phyloP scores from a whole-genome alignment of 495 filamentous ascomycete genomes.

The Cercophora newfieldiana region DNA sequence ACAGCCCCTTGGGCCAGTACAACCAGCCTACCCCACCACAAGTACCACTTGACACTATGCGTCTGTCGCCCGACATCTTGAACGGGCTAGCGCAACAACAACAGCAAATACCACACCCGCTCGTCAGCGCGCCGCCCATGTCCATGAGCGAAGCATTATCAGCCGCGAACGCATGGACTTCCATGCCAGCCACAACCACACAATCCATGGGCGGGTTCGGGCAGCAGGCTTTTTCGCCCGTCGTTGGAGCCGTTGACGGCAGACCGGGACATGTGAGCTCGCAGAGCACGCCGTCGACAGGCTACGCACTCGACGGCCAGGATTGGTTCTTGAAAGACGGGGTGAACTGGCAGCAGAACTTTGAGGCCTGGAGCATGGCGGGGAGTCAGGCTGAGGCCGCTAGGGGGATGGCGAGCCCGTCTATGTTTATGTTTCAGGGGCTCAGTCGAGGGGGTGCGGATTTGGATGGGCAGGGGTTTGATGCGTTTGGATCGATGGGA shows the following conservation, averaged over 20 bases:
- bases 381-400: constrained; percentile 8
- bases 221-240: constrained; percentile 18
- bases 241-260: background rate
- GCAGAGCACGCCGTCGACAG: background rate
- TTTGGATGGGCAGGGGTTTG: constrained; percentile 26
- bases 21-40: constrained; percentile 29
- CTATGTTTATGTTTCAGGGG: constrained; percentile 36
- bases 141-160: constrained; percentile 30
- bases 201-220: constrained; percentile 23
- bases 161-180: constrained; percentile 25
- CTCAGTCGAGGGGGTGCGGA: constrained; percentile 15
- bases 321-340: constrained; percentile 54
- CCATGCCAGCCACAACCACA: constrained; percentile 21
- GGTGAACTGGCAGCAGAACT: constrained; percentile 51
- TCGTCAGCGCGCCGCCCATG: constrained; percentile 23
- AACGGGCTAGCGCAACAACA: constrained; percentile 12
- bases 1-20: constrained; percentile 29
- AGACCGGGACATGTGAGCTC: constrained; percentile 21
- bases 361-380: constrained; percentile 40
- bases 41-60: constrained; percentile 22
- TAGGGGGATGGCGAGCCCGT: background rate
- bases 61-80: constrained; percentile 31
- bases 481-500: constrained; percentile 25
- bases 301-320: constrained; percentile 47
- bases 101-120: background rate